Evolutionary conservation across 2,329 filamentous ascomycete species (phyloP).

Genomic region (Ophiocordyceps camponoti-rufipedis): DNA sequence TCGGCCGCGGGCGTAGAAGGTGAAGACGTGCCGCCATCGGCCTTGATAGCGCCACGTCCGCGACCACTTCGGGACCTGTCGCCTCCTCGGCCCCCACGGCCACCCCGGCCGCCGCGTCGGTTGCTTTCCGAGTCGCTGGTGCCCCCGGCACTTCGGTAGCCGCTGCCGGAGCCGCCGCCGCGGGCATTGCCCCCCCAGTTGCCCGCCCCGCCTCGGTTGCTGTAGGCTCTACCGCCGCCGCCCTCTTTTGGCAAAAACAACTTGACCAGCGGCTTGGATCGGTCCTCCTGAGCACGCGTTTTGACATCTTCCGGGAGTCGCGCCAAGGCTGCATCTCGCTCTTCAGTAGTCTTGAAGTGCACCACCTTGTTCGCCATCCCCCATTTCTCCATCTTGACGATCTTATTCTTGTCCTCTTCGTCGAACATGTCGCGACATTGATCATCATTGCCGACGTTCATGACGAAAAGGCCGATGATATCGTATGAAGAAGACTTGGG

Average conservation of each 20-base stretch:
- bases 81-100: slow-evolving; percentile 37
- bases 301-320: slow-evolving; percentile 61
- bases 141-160: slow-evolving; percentile 69
- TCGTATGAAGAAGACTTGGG: slow-evolving; percentile 43
- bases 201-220: slow-evolving; percentile 44
- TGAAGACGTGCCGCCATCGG: slow-evolving; percentile 35
- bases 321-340: slow-evolving; percentile 63
- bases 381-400: slow-evolving; percentile 61
- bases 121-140: slow-evolving; percentile 50
- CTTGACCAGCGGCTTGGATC: slow-evolving; percentile 66
- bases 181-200: slow-evolving; percentile 50
- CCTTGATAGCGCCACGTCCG: slow-evolving; percentile 38
- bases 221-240: slow-evolving; percentile 22
- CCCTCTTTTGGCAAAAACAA: slow-evolving; percentile 56
- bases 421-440: slow-evolving; percentile 67
- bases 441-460: slow-evolving; percentile 68
- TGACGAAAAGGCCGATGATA: slow-evolving; percentile 76
- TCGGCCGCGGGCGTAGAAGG: slow-evolving; percentile 30
- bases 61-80: slow-evolving; percentile 38
- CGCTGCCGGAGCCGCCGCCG: slow-evolving; percentile 42
- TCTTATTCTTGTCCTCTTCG: slow-evolving; percentile 68
- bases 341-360: slow-evolving; percentile 62
- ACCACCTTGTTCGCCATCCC: slow-evolving; percentile 69
- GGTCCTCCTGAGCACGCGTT: slow-evolving; percentile 51
- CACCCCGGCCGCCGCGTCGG: slow-evolving; percentile 35